Conservation (phyloP, 23 red algal genomes). For the Gracilaria gracilis region DNA sequence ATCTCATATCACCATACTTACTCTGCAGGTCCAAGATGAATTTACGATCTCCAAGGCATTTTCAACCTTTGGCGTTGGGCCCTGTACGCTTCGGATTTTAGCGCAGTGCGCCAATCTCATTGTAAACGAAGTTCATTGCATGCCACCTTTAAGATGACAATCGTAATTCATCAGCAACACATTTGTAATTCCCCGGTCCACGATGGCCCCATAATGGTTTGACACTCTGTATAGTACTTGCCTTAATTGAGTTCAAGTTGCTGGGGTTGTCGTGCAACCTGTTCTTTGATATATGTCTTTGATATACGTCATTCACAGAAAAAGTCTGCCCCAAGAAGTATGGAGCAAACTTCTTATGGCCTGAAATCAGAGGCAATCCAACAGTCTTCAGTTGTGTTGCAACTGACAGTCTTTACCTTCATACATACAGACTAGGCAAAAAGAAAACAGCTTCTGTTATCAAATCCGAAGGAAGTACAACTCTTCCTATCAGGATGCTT, state of each 20-base stretch:
- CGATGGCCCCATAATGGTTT: too few species aligned
- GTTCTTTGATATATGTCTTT: too few species aligned
- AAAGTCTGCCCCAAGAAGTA: too few species aligned
- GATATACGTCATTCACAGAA: too few species aligned
- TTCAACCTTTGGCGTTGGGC: neutral
- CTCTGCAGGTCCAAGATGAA: conserved; percentile 6
- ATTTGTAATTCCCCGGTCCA: neutral
- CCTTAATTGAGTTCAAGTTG: too few species aligned
- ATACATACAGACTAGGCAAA: neutral
- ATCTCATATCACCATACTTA: neutral
- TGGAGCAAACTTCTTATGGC: too few species aligned
- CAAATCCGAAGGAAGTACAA: neutral
- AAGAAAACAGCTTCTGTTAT: neutral
- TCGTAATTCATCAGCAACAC: neutral
- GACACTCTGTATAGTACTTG: too few species aligned
- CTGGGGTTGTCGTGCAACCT: neutral
- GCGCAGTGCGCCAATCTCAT: neutral
- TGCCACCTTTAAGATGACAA: neutral
- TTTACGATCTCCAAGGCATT: neutral
- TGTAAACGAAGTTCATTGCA: neutral
- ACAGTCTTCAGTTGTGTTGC: neutral
- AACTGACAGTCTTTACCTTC: neutral
- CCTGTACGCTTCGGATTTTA: neutral
- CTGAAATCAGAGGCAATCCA: neutral
- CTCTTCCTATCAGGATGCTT: neutral